Evolutionary conservation across 768 basidiomycete genomes (phyloP).

Genomic region (Coprinellus micaceus): DNA sequence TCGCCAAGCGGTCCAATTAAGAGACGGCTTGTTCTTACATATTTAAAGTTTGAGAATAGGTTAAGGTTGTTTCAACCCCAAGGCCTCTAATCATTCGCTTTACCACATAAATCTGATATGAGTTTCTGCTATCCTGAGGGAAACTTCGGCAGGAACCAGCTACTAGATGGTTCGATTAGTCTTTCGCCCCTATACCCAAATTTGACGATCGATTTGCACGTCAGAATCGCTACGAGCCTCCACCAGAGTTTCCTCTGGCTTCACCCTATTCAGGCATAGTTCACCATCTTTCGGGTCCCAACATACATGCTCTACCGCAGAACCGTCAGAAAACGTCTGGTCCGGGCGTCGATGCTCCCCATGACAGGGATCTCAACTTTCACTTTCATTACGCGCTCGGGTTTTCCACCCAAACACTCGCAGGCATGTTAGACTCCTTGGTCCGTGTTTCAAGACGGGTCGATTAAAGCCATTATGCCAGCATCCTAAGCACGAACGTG

Average conservation of each 20-base stretch:
- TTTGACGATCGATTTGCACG: slow-evolving; percentile 38
- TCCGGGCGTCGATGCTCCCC: slow-evolving; percentile 74
- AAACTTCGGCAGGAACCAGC: too few species aligned
- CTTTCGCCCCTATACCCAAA: not conserved
- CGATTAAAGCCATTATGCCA: slow-evolving; percentile 77
- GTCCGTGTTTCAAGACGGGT: slow-evolving; percentile 84
- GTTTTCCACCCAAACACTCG: slow-evolving; percentile 78
- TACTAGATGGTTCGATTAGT: not conserved
- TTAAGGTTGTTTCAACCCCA: slow-evolving; percentile 83
- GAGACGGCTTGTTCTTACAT: too few species aligned
- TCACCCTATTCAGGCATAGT: too few species aligned
- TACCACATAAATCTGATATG: not conserved
- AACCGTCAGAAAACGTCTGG: slow-evolving; percentile 69
- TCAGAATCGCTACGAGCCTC: too few species aligned
- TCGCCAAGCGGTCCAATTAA: not conserved
- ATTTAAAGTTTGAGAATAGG: slow-evolving; percentile 53
- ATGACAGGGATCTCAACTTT: slow-evolving; percentile 60
- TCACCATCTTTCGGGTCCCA: too few species aligned
- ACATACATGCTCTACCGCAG: too few species aligned
- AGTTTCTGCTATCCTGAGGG: not conserved
- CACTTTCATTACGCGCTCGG: slow-evolving; percentile 68
- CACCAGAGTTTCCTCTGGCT: too few species aligned
- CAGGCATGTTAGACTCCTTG: slow-evolving; percentile 83
- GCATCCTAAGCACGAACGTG: slow-evolving; percentile 66
- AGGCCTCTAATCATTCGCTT: not conserved